Percentiles rank a stretch among this genome's conserved stretches.
Conservation (phyloP, 164 flowering plant species). For the Euptelea pleiosperma region DNA sequence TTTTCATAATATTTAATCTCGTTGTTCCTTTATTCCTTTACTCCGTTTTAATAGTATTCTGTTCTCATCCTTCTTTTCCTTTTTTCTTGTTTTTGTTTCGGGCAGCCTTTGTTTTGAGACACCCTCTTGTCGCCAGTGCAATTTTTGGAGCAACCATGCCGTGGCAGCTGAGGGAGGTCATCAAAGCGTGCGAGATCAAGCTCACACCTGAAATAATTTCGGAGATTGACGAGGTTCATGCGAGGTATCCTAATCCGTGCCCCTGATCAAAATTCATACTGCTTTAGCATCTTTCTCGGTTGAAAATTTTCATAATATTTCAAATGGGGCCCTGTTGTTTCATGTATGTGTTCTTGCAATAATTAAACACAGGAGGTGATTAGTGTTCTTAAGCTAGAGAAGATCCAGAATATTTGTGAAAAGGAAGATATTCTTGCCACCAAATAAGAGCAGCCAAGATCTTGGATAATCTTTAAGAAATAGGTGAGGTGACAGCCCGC, state of each 20-base stretch:
- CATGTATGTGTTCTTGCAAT: too few species aligned
- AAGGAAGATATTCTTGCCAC: neutral
- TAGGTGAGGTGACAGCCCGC: too few species aligned
- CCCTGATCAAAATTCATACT: constrained; percentile 34
- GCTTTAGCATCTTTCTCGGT: neutral
- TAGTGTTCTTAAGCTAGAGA: too few species aligned
- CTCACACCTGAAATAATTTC: constrained; percentile 45
- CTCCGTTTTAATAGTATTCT: too few species aligned
- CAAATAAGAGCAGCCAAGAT: neutral
- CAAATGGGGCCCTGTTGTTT: neutral
- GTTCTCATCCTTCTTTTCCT: neutral
- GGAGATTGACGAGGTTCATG: constrained; percentile 57
- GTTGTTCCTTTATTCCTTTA: too few species aligned
- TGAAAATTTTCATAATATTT: neutral
- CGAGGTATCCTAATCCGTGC: constrained; percentile 67
- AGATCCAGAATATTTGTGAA: too few species aligned
- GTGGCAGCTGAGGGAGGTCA: constrained; percentile 66
- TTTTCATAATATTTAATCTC: too few species aligned
- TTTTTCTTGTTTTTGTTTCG: neutral
- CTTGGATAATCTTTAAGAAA: neutral
- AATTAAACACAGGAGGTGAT: too few species aligned
- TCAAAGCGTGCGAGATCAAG: constrained; percentile 45
- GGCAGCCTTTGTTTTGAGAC: constrained; percentile 70
- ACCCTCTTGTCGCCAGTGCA: constrained; percentile 73
- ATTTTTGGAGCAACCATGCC: constrained; percentile 74